Base-by-base conservation (phyloP, 2,329 filamentous ascomycete species). In the Mollisia scopiformis region DNA sequence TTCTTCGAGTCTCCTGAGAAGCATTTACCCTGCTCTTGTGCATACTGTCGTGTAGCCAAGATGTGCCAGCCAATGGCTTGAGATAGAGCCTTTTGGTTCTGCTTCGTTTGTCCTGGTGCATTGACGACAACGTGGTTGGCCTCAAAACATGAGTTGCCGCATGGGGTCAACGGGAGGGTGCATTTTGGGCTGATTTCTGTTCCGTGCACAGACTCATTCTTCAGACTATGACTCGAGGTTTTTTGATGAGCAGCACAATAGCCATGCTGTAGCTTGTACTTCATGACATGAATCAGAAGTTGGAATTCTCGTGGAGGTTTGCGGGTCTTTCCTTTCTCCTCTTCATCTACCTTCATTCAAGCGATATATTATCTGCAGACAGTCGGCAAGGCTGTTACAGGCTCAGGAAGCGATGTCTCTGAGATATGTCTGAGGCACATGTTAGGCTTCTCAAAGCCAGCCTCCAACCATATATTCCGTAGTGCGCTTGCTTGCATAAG, bases 81-180 rank as follows among this genome's bases (percentile, higher is more conserved):
- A 30, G 47, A 39, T 33, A 55, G 54, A 53, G 30, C 50, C 49
- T 46, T 35, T 62, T 39, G 52, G 35, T 59, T 58, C 61, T 65
- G 52, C 62, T 68, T 56, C 69, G 71, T 72, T 71, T 71, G 69
- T 66, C 53, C 47, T 62, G 41, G 37, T 68, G 62, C 63, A 65
- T 67, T 62, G 63, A 56, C 65, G 68, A 71, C 59, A 72, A 69
- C 66, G 66, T 72, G 69, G 68, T 69, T 70, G 67, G 65, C 54
- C 55, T 66, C 59, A 64, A 67, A 63, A 33, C 50, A 57, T 62
- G 53, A 68, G 53, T 64, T 59, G 58, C 52, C 57, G 65, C 66
- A 66, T 69, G 62, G 60, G 61, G 39, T 55, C 41, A 55, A 43
- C 69, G 71, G 71, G 41, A 56, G 16, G 39, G 19, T 67, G 66